Evolutionary conservation across 1,284 basidiomycete genomes (phyloP).

Genomic region (Cerioporus squamosus): DNA sequence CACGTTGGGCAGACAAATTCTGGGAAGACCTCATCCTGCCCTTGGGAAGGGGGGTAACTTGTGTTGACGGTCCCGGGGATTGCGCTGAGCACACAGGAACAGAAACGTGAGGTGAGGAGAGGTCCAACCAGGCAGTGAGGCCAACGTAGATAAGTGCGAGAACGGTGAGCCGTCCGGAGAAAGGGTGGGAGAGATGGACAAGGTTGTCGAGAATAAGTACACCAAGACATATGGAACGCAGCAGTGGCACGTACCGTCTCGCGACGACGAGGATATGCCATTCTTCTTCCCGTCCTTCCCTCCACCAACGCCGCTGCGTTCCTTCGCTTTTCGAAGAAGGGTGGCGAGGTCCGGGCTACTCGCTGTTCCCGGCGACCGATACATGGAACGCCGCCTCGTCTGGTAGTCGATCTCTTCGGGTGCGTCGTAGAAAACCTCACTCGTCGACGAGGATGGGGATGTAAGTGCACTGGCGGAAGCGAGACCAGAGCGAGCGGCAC

Average conservation of each 20-base stretch:
- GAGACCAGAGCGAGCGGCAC: constrained; percentile 30
- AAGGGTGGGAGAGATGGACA: neutral
- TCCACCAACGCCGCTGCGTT: constrained; percentile 48
- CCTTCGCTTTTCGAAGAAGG: constrained; percentile 79
- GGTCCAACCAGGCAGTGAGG: neutral
- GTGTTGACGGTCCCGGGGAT: constrained; percentile 16
- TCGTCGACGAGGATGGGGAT: constrained; percentile 44
- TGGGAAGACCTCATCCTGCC: constrained; percentile 25
- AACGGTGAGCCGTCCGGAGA: neutral
- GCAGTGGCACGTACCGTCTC: constrained; percentile 28
- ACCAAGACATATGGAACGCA: neutral
- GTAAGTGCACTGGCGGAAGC: constrained; percentile 31
- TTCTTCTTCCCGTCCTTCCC: constrained; percentile 51
- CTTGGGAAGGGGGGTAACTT: constrained; percentile 25
- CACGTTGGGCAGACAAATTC: constrained; percentile 19
- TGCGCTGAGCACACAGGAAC: constrained; percentile 8
- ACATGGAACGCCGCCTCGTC: constrained; percentile 81
- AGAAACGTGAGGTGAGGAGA: neutral
- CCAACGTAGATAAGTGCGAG: neutral
- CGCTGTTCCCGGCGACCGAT: constrained; percentile 84
- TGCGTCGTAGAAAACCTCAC: constrained; percentile 65
- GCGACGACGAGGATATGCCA: constrained; percentile 51
- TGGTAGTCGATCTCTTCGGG: constrained; percentile 63
- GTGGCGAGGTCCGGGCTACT: constrained; percentile 89
- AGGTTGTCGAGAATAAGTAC: too few relatives aligned